Evolutionary conservation across 75 land plant species (phyloP).

Genomic region (Pseudotsuga menziesii): DNA sequence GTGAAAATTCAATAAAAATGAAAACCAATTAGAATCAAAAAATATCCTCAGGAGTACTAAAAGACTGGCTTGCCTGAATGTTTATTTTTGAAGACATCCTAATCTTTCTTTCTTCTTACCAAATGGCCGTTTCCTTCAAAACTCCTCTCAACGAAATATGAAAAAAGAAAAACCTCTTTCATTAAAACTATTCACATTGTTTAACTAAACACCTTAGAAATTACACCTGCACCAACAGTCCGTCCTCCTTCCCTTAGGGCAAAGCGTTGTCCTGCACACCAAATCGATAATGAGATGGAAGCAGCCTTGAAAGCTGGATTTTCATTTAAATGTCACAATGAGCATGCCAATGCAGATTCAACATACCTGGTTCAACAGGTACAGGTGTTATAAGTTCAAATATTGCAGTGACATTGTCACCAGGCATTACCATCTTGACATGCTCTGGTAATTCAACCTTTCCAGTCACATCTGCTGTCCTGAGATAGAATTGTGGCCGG

Average conservation of each 20-base stretch:
- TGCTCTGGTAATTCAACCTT: conserved; percentile 89
- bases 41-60: not conserved
- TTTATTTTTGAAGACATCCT: not conserved
- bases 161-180: not conserved
- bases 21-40: conserved; percentile 7
- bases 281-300: not conserved
- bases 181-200: not conserved
- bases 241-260: conserved; percentile 96
- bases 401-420: conserved; percentile 87
- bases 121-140: not conserved
- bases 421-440: conserved; percentile 99
- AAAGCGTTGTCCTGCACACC: conserved; percentile 82
- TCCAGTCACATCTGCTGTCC: conserved; percentile 96
- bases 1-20: not conserved
- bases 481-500: conserved; percentile 88
- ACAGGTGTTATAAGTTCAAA: conserved; percentile 84
- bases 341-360: not conserved
- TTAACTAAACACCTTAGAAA: conserved; percentile 71
- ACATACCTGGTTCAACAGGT: conserved; percentile 79
- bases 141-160: not conserved
- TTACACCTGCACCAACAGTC: conserved; percentile 95
- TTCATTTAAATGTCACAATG: not conserved
- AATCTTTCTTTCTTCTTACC: not conserved
- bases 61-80: not conserved
- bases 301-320: not conserved